Conservation (phyloP, 495 filamentous ascomycete species). For the Penicillium pancosmium region DNA sequence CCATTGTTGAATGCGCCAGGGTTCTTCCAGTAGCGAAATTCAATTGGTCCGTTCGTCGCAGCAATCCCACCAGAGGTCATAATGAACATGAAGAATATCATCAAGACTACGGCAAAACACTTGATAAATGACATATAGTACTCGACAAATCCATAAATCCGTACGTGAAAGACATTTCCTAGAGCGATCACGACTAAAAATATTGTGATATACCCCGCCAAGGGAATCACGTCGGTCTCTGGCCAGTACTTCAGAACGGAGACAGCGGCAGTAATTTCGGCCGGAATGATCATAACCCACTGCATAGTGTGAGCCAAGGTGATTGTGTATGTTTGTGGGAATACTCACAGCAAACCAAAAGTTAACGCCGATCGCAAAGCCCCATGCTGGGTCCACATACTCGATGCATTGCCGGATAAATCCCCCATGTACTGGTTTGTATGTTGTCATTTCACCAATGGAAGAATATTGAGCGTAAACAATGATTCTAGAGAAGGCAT, state of each 20-base stretch:
- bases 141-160: conserved; percentile 31
- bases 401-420: conserved; percentile 36
- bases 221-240: conserved; percentile 23
- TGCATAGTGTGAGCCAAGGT: conserved; percentile 3
- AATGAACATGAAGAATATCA: conserved; percentile 39
- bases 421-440: conserved; percentile 34
- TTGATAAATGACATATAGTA: conserved; percentile 37
- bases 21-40: conserved; percentile 32
- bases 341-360: conserved; percentile 34
- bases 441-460: conserved; percentile 36
- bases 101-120: conserved; percentile 26
- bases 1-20: conserved; percentile 37
- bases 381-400: conserved; percentile 33
- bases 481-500: conserved; percentile 22
- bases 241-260: conserved; percentile 34
- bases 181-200: conserved; percentile 25
- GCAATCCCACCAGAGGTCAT: conserved; percentile 36
- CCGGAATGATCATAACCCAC: conserved; percentile 38
- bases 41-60: conserved; percentile 30
- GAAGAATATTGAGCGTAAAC: conserved; percentile 33
- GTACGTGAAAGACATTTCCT: conserved; percentile 30
- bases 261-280: conserved; percentile 34
- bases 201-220: conserved; percentile 34
- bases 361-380: conserved; percentile 35
- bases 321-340: not conserved